phyloP scores from a whole-genome alignment of 139 green algal genomes.

The Chlorella sp. region DNA sequence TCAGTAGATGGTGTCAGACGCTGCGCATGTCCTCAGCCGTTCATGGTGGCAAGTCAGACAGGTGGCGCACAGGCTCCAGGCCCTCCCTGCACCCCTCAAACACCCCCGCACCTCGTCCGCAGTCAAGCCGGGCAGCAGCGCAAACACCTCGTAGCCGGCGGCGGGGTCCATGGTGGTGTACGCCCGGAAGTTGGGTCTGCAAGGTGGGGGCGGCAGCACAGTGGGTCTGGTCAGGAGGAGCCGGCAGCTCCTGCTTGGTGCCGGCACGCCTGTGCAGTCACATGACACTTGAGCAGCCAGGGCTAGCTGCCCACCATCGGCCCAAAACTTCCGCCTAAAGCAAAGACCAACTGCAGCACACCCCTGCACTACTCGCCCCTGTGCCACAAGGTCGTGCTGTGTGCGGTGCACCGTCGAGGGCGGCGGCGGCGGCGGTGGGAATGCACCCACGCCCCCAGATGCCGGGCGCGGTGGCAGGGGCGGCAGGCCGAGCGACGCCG shows the following conservation, averaged over 20 bases:
- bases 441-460: too few species aligned
- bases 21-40: too few species aligned
- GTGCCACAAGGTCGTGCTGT: too few species aligned
- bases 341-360: background rate
- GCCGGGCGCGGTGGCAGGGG: too few species aligned
- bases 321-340: background rate
- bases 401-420: too few species aligned
- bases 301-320: background rate
- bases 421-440: too few species aligned
- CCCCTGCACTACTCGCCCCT: background rate
- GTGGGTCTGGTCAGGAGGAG: background rate
- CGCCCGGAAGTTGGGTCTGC: slow-evolving; percentile 4
- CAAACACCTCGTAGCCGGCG: slow-evolving; percentile 26
- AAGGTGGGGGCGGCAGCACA: background rate
- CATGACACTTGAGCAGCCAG: background rate
- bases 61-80: background rate
- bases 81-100: background rate
- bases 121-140: slow-evolving; percentile 8
- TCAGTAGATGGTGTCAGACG: background rate
- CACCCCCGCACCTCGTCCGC: slow-evolving; percentile 2
- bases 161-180: background rate
- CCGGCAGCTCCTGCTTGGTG: background rate
- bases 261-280: background rate
- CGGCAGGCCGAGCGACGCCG: too few species aligned
- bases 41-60: background rate